Base-by-base conservation (phyloP, 2,329 filamentous ascomycete species). In the Mycosphaerella sp. region DNA sequence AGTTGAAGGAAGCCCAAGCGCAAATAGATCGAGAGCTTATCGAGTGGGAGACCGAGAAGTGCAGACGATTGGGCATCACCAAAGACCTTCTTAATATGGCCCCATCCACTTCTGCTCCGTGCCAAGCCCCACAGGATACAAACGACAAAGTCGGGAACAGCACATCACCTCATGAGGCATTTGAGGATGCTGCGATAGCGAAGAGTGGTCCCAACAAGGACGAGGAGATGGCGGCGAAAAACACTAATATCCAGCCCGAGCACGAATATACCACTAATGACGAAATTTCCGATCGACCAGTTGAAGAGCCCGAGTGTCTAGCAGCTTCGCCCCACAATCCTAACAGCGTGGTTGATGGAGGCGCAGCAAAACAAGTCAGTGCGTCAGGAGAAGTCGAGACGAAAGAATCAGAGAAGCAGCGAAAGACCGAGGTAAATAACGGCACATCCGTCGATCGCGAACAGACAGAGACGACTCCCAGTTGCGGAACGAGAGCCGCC, bases 1-100 rank as follows among this genome's bases (percentile, higher is more conserved):
- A 95, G 69, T 77, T 89, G 29, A 76, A 78, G 45, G 80, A 85
- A 49, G 81, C 80, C 12, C 79, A 89, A 68, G 76, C 74, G 1
- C 76, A 69, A 6, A 82, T 95, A 60, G 78, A 81, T 14, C 77
- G 74, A 53, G 89, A 96, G 68, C 67, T 78, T 26, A 76, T 78
- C 48, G 80, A 85, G 17, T 87, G 88, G 64, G 75, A 82, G 56
- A 67, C 54, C 60, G 67, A 65, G 61, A 63, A 62, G 55, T 31
- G 48, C 10, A 31, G 50, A 43, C 48, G 54, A 12, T 14, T 59
- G 23, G 29, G 48, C 12, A 51, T 34, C 12, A 26, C 56, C 14
- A 36, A 55, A 7, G 50, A 48, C 8, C 23, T 47, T 11, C 23
- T 44, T 32, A 53, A 57, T 58, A 54, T 31, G 49, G 26, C 31